A percentile compares a stretch with the other conserved stretches of the same genome.
These are phyloP conservation scores for Elongisporangium prolatum DNA, from an alignment of 352 stramenopile species.

Conservation along the genomic window DNA sequence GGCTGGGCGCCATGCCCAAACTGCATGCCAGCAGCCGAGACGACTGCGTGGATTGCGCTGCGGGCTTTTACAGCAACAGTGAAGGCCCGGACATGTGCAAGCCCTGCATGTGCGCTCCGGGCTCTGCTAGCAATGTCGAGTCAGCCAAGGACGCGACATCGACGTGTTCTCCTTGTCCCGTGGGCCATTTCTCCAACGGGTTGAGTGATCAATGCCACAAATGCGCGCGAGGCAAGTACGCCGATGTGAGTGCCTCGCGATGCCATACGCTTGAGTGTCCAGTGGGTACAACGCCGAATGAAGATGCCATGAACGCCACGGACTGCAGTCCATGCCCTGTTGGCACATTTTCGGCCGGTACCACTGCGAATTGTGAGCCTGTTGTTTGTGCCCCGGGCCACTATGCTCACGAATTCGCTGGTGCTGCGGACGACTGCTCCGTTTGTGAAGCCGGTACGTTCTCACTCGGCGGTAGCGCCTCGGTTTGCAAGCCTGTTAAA, in stretches of 20 bases:
- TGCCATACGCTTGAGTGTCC: conserved; percentile 28
- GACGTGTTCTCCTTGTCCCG: conserved; percentile 18
- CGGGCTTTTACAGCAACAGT: conserved; percentile 33
- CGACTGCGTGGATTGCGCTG: conserved; percentile 24
- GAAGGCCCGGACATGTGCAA: conserved; percentile 37
- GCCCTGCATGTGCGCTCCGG: conserved; percentile 20
- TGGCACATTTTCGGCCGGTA: conserved; percentile 27
- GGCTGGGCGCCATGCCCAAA: conserved; percentile 16
- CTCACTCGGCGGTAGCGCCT: conserved; percentile 24
- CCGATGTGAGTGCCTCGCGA: conserved; percentile 12
- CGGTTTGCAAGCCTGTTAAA: conserved; percentile 12
- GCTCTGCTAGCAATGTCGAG: conserved; percentile 13
- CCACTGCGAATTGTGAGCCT: conserved; percentile 14
- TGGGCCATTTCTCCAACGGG: conserved; percentile 19
- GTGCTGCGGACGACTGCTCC: conserved; percentile 22
- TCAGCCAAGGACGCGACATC: conserved; percentile 6
- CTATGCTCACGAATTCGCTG: conserved; percentile 18
- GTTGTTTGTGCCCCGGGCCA: conserved; percentile 22
- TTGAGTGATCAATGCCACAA: conserved; percentile 35
- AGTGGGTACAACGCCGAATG: conserved; percentile 18
- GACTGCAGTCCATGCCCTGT: conserved; percentile 31
- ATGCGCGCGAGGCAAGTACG: conserved; percentile 26
- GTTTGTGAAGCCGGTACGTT: conserved; percentile 29
- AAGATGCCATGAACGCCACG: conserved; percentile 22
- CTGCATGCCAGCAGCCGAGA: conserved; percentile 18